phyloP scores from a whole-genome alignment of 73 alveolate genomes.

The Tetrahymena borealis region DNA sequence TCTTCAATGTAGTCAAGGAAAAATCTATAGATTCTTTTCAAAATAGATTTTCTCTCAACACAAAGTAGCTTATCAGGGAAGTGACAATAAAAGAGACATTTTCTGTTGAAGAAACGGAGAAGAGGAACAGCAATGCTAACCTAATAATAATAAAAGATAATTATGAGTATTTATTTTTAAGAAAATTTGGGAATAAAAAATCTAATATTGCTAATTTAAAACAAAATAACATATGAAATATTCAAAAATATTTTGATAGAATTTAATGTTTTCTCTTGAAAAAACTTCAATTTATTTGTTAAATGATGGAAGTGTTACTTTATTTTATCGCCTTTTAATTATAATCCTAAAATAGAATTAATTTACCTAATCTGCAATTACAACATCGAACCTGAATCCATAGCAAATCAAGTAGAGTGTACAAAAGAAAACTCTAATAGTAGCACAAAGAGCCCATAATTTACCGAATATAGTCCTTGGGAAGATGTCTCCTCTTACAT shows the following conservation, averaged over 20 bases:
- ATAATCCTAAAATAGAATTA: not conserved
- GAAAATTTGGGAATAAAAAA: too few species aligned
- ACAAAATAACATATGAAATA: too few species aligned
- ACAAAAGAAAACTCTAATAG: slow-evolving; percentile 83
- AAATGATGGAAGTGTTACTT: too few species aligned
- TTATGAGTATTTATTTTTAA: too few species aligned
- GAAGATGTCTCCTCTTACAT: slow-evolving; percentile 81
- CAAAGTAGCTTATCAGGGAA: slow-evolving; percentile 96
- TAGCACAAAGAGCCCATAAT: slow-evolving; percentile 88
- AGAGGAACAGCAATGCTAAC: slow-evolving; percentile 73
- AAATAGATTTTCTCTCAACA: slow-evolving; percentile 64
- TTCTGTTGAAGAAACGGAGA: slow-evolving; percentile 56
- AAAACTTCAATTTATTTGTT: too few species aligned
- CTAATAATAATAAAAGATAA: too few species aligned
- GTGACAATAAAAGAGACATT: slow-evolving; percentile 94
- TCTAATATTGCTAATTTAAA: too few species aligned
- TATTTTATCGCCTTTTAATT: too few species aligned
- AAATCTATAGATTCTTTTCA: slow-evolving; percentile 84
- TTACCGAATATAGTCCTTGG: slow-evolving; percentile 84
- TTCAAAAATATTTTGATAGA: too few species aligned
- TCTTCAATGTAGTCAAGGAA: slow-evolving; percentile 70
- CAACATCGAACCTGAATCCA: slow-evolving; percentile 87
- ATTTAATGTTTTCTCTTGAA: too few species aligned
- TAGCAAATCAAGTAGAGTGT: slow-evolving; percentile 82
- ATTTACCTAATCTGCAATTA: slow-evolving; percentile 92